These are phyloP conservation scores for Leccinum barrowsii DNA, from an alignment of 768 basidiomycete genomes.

Conservation along the genomic window DNA sequence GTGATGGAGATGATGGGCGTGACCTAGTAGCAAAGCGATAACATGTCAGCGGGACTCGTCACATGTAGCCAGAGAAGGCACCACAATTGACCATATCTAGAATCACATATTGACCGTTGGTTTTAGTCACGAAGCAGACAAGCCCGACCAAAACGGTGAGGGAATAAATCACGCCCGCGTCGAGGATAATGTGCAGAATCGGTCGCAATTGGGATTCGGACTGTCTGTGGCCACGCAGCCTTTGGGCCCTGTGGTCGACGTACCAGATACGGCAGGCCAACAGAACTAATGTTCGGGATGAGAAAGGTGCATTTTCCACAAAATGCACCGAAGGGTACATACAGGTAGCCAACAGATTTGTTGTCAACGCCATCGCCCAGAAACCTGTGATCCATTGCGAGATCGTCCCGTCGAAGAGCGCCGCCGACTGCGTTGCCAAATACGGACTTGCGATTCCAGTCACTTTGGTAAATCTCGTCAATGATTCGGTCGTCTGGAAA, in stretches of 20 bases:
- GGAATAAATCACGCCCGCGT: too few species aligned
- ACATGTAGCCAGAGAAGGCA: too few species aligned
- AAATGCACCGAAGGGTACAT: not conserved
- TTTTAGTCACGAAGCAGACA: too few species aligned
- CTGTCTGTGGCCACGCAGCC: not conserved
- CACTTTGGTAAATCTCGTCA: not conserved
- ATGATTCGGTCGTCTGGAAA: not conserved
- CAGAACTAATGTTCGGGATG: not conserved
- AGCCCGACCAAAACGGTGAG: too few species aligned
- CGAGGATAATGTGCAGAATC: not conserved
- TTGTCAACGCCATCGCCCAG: not conserved
- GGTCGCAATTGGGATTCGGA: not conserved
- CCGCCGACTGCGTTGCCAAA: not conserved
- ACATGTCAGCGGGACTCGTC: too few species aligned
- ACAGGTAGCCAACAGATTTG: slow-evolving; percentile 2
- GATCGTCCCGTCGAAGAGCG: not conserved
- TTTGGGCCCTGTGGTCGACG: not conserved
- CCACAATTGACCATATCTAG: too few species aligned
- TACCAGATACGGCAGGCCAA: not conserved
- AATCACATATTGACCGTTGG: too few species aligned
- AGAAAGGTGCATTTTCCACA: too few species aligned
- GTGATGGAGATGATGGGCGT: slow-evolving; percentile 13
- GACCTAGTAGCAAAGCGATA: too few species aligned
- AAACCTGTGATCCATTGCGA: not conserved
- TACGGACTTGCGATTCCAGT: slow-evolving; percentile 16